Evolutionary conservation across 768 basidiomycete species (phyloP), one percentile per base, ranked within the genome.

Genomic region (Kwoniella pini): DNA sequence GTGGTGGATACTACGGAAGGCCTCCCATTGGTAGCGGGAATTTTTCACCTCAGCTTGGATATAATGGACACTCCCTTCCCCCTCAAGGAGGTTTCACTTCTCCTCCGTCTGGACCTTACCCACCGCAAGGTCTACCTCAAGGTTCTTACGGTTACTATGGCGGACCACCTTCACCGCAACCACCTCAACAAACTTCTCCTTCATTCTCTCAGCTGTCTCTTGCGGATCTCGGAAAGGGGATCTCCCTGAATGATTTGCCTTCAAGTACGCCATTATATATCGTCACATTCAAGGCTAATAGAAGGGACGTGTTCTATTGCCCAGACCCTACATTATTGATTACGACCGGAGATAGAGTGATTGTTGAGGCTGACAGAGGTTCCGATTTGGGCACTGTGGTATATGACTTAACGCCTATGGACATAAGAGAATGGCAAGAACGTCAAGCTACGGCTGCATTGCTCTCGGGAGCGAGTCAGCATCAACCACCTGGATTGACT

Each of bases 251-350:
- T 74, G 79, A 88, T 48, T 87, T 99, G 40, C 88, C 93, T 0
- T 77, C 88, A 12, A 85, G 86, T 33, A 90, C 88, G 82, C 91
- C 89, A n/a, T 84, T 99, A 7, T 97, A 85, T 82, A 94, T 97
- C 69, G 89, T 97, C 69, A 90, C 96, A 78, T 99, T 99, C 84
- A 99, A 97, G 80, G 94, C 94, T 0, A 91, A 92, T 0, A 86
- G 95, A 39, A 92, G 92, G 64, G 95, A 98, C 77, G 80, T 99
- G 26, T 98, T 93, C 80, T 98, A 96, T 78, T 83, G 87, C 63
- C 88, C 87, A 0, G 89, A 94, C 71, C 82, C 83, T 62, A 72
- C 82, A 69, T 71, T 84, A 38, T 80, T 83, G 33, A 86, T 97
- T 62, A 84, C 86, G 5, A 86, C 88, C 21, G 95, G 92, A 1